These are phyloP conservation scores for Podospora sp. DNA, from an alignment of 495 filamentous ascomycete species.

Conservation along the genomic window DNA sequence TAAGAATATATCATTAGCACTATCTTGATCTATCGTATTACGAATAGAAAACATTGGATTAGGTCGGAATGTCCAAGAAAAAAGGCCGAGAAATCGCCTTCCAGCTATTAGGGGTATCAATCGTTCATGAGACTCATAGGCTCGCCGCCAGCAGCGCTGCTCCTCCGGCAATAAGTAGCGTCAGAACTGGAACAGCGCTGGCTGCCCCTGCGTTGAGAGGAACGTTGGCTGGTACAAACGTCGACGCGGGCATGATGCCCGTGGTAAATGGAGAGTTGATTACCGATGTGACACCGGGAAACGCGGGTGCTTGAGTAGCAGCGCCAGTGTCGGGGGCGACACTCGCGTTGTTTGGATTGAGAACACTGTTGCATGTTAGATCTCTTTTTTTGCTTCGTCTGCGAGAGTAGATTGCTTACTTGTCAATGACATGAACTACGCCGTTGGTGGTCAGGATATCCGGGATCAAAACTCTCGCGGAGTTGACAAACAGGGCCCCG, in stretches of 20 bases:
- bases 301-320: conserved; percentile 42
- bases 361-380: conserved; percentile 22
- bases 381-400: not conserved
- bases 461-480: conserved; percentile 47
- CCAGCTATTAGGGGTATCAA: not conserved
- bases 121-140: not conserved
- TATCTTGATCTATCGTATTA: not conserved
- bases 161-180: conserved; percentile 15
- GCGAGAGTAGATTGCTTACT: conserved; percentile 27
- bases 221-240: conserved; percentile 38
- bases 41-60: not conserved
- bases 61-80: no score
- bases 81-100: no score
- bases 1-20: not conserved
- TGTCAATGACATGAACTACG: conserved; percentile 57
- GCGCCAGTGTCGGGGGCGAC: conserved; percentile 34
- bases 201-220: conserved; percentile 20
- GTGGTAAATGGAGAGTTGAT: conserved; percentile 44
- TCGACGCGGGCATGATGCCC: conserved; percentile 43
- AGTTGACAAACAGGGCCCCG: conserved; percentile 53
- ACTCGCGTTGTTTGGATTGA: conserved; percentile 36
- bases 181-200: conserved; percentile 9
- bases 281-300: conserved; percentile 33
- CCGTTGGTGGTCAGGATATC: conserved; percentile 56
- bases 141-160: conserved; percentile 18